Evolutionary conservation across 352 stramenopile genomes (phyloP), one percentile per base, ranked within the genome.

Genomic region (Globisporangium sylvaticum): DNA sequence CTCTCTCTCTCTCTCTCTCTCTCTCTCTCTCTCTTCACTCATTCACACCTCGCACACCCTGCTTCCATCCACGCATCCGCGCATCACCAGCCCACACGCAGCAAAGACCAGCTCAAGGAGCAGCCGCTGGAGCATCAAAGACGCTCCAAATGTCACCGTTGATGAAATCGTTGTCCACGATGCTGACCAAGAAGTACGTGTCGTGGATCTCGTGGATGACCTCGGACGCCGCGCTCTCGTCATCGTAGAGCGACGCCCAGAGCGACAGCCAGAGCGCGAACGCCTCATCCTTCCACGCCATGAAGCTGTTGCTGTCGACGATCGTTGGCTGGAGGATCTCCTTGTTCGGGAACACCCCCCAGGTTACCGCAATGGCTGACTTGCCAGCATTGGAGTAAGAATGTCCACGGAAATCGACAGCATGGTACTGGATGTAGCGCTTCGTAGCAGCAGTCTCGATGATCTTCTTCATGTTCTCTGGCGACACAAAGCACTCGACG

Each of bases 91-190:
- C 39, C 15, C 39, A 48, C 12, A 22, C 12, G 14, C 37, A 46
- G 39, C 39, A 48, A 48, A n/a, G 15, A 48, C 15, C 12, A 42
- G 12, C 34, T 37, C 34, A 64, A 27, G 58, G 58, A 22, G 58
- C 25, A 1, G 72, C 42, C 48, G 72, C 37, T 12, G 73, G 60
- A 12, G 74, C 50, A 31, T 83, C 75, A 58, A 95, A 92, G 64
- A 93, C 68, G 66, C 89, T 79, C 87, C 87, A 95, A 55, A 95
- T 95, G 69, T 95, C 84, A 57, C 87, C 87, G 58, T 88, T 85
- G 62, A 94, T 77, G 64, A 98, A 99, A 72, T 99, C 93, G 78
- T 99, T 99, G 84, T 99, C 97, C 71, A 99, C 97, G 62, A 99
- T 98, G 64, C 95, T 98, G 50, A 99, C 96, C 50, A 99, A 81